These are phyloP conservation scores for Ophiocytium majus DNA, from an alignment of 352 stramenopile genomes.

Conservation along the genomic window DNA sequence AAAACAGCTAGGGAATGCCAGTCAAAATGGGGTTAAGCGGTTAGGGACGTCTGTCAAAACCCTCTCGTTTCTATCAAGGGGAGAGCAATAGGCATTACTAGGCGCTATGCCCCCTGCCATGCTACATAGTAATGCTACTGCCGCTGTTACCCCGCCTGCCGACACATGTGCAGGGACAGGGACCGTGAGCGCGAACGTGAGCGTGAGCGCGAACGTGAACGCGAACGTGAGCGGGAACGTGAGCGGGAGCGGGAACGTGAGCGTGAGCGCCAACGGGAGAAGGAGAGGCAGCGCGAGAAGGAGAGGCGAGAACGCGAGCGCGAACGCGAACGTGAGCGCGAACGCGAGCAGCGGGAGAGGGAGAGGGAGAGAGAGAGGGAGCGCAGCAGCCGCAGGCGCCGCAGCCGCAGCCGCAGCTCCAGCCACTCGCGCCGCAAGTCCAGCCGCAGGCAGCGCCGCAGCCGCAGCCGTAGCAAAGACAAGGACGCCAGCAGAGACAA, in stretches of 20 bases:
- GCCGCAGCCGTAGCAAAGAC: not conserved
- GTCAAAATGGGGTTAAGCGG: no score
- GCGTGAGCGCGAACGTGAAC: not conserved
- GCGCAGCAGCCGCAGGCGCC: not conserved
- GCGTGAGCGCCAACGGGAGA: not conserved
- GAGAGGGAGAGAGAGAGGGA: not conserved
- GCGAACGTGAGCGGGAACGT: not conserved
- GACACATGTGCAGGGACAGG: conserved; percentile 16
- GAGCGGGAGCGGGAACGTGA: not conserved
- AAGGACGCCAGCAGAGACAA: not conserved
- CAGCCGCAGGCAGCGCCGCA: not conserved
- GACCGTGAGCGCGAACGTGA: conserved; percentile 2
- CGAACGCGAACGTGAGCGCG: not conserved
- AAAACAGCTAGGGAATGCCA: no score
- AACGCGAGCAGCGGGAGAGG: not conserved
- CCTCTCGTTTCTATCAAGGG: no score
- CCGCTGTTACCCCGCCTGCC: no score
- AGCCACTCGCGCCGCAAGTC: not conserved
- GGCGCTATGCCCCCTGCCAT: no score
- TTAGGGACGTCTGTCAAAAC: no score
- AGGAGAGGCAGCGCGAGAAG: not conserved
- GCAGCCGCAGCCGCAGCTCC: not conserved
- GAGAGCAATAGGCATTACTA: no score
- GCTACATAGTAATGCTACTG: no score
- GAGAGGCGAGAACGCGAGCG: not conserved